Evolutionary conservation across 805 yeast genomes (phyloP).

Genomic region (Wickerhamiella qilinensis): DNA sequence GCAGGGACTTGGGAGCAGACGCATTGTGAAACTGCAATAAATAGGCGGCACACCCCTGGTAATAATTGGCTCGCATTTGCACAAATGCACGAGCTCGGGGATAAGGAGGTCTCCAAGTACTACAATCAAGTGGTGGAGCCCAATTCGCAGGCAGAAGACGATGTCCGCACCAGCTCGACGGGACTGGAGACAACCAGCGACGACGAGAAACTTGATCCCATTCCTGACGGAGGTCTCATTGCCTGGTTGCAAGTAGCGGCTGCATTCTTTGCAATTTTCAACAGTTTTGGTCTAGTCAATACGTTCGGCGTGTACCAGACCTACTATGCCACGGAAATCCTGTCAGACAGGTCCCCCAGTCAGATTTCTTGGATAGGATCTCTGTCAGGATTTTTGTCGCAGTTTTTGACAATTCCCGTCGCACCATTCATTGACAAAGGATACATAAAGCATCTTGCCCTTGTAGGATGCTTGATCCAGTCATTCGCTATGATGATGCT

Average conservation of each 20-base stretch:
- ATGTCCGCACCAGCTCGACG: no score
- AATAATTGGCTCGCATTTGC: no score
- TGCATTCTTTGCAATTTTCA: conserved; percentile 12
- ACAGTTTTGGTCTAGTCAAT: conserved; percentile 15
- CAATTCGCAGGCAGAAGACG: no score
- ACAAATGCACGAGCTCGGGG: no score
- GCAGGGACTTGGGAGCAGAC: no score
- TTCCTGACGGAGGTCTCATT: conserved; percentile 15
- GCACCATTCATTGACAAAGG: conserved; percentile 17
- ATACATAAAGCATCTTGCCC: conserved; percentile 14
- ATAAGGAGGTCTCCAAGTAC: no score
- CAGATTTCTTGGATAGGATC: conserved; percentile 15
- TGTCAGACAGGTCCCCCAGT: conserved; percentile 6
- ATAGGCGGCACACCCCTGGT: no score
- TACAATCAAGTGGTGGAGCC: no score
- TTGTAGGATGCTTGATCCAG: conserved; percentile 15
- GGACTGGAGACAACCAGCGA: no score
- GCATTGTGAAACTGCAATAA: no score
- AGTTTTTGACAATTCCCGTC: conserved; percentile 10
- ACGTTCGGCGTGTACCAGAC: conserved; percentile 16
- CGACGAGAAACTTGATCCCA: no score
- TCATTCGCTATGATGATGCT: conserved; percentile 19
- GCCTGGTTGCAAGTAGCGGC: conserved; percentile 20
- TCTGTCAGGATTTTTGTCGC: conserved; percentile 8
- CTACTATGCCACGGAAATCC: conserved; percentile 8